These are phyloP conservation scores for Allium cepa DNA, from an alignment of 106 monocot species.

Conservation along the genomic window DNA sequence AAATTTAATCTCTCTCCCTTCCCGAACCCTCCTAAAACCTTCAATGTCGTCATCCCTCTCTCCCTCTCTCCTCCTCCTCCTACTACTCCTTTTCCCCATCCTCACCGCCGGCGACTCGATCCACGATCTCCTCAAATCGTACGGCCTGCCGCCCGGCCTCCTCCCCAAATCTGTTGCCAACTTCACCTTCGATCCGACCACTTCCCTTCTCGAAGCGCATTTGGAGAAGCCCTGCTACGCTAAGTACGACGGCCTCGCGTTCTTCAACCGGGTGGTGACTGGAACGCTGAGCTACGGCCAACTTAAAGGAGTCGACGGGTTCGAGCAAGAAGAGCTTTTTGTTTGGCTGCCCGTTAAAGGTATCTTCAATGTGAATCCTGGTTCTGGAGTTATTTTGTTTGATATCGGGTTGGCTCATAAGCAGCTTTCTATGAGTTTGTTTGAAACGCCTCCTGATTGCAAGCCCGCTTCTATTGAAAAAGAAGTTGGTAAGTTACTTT, in stretches of 20 bases:
- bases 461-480: neutral
- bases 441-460: conserved; percentile 22
- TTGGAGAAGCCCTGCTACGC: conserved; percentile 26
- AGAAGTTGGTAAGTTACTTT: neutral
- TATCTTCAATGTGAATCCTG: conserved; percentile 14
- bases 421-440: conserved; percentile 20
- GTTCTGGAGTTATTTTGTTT: conserved; percentile 23
- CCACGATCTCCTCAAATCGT: conserved; percentile 22
- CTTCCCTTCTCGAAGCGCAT: conserved; percentile 15
- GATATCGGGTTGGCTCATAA: conserved; percentile 23
- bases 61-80: neutral
- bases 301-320: conserved; percentile 12
- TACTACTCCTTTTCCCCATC: neutral
- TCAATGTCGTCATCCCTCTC: neutral
- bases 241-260: conserved; percentile 18
- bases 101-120: conserved; percentile 12
- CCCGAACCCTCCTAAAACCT: neutral
- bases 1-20: no score
- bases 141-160: conserved; percentile 27
- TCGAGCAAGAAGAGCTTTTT: conserved; percentile 26
- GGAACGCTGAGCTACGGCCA: conserved; percentile 22
- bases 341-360: conserved; percentile 20
- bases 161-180: conserved; percentile 18
- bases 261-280: conserved; percentile 15
- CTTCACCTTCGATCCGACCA: conserved; percentile 17